Percentiles rank a stretch among this genome's conserved stretches.
Evolutionary conservation across 371 early-diverging fungal genomes (phyloP).

Genomic region (Lichtheimia ornata): DNA sequence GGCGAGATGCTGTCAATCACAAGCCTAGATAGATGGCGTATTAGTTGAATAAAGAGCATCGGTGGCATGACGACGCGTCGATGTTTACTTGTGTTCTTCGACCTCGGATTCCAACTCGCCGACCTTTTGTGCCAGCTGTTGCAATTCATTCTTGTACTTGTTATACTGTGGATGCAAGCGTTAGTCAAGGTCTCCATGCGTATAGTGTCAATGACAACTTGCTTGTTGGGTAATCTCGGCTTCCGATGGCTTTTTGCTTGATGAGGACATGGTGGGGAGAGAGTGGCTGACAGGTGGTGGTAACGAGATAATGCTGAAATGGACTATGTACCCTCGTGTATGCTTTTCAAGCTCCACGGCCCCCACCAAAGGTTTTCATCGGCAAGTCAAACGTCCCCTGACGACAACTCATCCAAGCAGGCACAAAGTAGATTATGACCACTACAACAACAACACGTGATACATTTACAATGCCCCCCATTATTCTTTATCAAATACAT

Average conservation of each 20-base stretch:
- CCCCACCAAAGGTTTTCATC: too few species aligned
- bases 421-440: too few species aligned
- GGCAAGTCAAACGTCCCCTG: too few species aligned
- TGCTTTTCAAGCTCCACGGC: too few species aligned
- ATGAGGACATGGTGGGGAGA: conserved; percentile 3
- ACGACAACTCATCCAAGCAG: too few species aligned
- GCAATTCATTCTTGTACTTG: conserved; percentile 83
- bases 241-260: conserved; percentile 42
- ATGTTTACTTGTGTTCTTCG: conserved; percentile 88
- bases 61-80: neutral
- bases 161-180: conserved; percentile 58
- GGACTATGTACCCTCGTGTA: too few species aligned
- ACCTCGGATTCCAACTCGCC: conserved; percentile 93
- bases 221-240: conserved; percentile 54
- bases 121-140: conserved; percentile 84
- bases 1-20: conserved; percentile 92
- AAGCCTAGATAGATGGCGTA: conserved; percentile 49
- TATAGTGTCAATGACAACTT: neutral
- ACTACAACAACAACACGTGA: too few species aligned
- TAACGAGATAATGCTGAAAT: too few species aligned
- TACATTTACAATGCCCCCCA: too few species aligned
- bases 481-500: too few species aligned
- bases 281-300: neutral
- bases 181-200: too few species aligned
- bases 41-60: neutral